Percentiles rank a stretch among this genome's conserved stretches.
These are phyloP conservation scores for Heracleum sosnowskyi DNA, from an alignment of 129 eudicot genomes.

Conservation along the genomic window DNA sequence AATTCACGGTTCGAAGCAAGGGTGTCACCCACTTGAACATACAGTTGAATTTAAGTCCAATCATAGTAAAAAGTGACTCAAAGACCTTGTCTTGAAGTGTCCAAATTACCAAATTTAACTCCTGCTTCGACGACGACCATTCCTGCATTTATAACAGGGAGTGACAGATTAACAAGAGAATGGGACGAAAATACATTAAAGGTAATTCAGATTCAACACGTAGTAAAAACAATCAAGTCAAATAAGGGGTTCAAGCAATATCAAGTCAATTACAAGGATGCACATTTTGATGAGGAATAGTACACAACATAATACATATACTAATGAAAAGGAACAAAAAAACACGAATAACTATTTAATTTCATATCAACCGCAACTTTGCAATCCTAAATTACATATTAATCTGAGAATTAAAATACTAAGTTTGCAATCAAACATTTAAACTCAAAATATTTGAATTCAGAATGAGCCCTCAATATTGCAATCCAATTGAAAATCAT, in stretches of 20 bases:
- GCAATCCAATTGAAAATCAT: not conserved
- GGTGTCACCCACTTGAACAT: conserved; percentile 40
- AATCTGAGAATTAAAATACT: not conserved
- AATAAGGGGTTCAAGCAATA: not conserved
- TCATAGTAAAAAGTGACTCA: conserved; percentile 43
- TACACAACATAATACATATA: not conserved
- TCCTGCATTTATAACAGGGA: conserved; percentile 35
- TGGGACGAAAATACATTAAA: not conserved
- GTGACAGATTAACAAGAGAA: not conserved
- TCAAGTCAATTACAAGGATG: not conserved
- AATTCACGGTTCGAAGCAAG: conserved; percentile 31
- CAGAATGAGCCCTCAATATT: not conserved
- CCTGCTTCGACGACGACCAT: conserved; percentile 97
- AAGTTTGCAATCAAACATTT: not conserved
- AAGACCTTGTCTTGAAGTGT: conserved; percentile 16
- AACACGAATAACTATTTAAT: not conserved
- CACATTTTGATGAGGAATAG: not conserved
- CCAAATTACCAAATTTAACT: conserved; percentile 39
- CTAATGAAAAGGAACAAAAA: not conserved
- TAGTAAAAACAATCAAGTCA: not conserved
- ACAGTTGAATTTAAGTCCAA: conserved; percentile 58
- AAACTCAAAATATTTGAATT: not conserved
- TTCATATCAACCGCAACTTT: not conserved
- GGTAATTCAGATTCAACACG: not conserved
- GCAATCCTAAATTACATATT: not conserved